phyloP scores from a whole-genome alignment of 768 basidiomycete genomes.

The Phylloporus sp. region DNA sequence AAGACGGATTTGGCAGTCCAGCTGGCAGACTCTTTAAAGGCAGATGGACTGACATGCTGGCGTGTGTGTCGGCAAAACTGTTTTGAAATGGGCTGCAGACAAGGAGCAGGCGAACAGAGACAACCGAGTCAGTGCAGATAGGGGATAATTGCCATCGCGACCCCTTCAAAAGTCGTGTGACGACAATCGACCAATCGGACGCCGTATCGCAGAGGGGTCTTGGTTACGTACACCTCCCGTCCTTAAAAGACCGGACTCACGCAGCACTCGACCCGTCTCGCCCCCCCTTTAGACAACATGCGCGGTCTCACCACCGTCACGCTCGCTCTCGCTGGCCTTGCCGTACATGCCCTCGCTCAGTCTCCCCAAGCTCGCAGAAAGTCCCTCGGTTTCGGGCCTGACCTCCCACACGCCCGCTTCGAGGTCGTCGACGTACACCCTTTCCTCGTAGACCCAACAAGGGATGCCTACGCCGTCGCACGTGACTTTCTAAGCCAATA shows the following conservation, averaged over 20 bases:
- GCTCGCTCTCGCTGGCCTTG: slow-evolving; percentile 54
- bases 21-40: not conserved
- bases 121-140: slow-evolving; percentile 4
- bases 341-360: slow-evolving; percentile 51
- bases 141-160: slow-evolving; percentile 11
- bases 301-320: slow-evolving; percentile 63
- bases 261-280: not conserved
- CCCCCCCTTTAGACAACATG: slow-evolving; percentile 34
- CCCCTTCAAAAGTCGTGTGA: slow-evolving; percentile 18
- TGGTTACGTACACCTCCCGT: slow-evolving; percentile 16
- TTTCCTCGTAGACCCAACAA: slow-evolving; percentile 35
- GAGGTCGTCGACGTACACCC: slow-evolving; percentile 37
- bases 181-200: slow-evolving; percentile 19
- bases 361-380: slow-evolving; percentile 48
- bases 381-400: slow-evolving; percentile 86
- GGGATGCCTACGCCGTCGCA: slow-evolving; percentile 60
- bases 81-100: not conserved
- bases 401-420: slow-evolving; percentile 68
- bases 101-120: not conserved
- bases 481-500: slow-evolving; percentile 48
- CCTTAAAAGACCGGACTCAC: slow-evolving; percentile 13
- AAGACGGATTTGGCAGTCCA: slow-evolving; percentile 3
- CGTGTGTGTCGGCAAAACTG: not conserved
- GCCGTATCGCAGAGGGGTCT: not conserved
- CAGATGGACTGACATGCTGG: not conserved